These are phyloP conservation scores for Alternaria incomplexa DNA, from an alignment of 2,329 filamentous ascomycete species.

Conservation along the genomic window DNA sequence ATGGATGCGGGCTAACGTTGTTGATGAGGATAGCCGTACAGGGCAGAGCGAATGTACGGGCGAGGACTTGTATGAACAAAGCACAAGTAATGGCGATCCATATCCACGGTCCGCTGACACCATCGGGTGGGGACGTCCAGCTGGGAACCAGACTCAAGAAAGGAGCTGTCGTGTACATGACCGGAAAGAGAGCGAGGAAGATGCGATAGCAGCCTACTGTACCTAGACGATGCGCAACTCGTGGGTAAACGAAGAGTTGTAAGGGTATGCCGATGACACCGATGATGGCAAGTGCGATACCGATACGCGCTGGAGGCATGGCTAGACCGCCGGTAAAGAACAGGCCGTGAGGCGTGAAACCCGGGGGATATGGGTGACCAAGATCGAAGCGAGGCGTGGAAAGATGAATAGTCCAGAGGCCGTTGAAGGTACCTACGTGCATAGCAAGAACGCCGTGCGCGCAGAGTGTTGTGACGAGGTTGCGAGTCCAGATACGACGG, in stretches of 20 bases:
- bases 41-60: constrained; percentile 61
- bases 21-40: constrained; percentile 61
- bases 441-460: constrained; percentile 54
- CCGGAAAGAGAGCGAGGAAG: constrained; percentile 53
- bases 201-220: constrained; percentile 50
- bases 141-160: constrained; percentile 54
- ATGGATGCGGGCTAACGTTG: constrained; percentile 60
- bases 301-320: constrained; percentile 55
- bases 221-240: constrained; percentile 50
- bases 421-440: constrained; percentile 58
- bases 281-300: constrained; percentile 56
- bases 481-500: constrained; percentile 55
- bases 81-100: constrained; percentile 53
- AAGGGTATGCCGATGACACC: constrained; percentile 55
- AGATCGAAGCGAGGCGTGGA: constrained; percentile 54
- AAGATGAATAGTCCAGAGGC: constrained; percentile 58
- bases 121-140: constrained; percentile 45
- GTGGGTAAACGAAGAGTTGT: constrained; percentile 56
- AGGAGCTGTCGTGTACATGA: constrained; percentile 53
- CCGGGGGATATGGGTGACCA: constrained; percentile 38
- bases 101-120: constrained; percentile 49
- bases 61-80: constrained; percentile 54
- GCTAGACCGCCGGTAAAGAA: constrained; percentile 59
- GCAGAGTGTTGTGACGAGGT: constrained; percentile 52
- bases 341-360: constrained; percentile 46